phyloP scores from a whole-genome alignment of 1,284 basidiomycete species.

The Heterobasidion occidentale region DNA sequence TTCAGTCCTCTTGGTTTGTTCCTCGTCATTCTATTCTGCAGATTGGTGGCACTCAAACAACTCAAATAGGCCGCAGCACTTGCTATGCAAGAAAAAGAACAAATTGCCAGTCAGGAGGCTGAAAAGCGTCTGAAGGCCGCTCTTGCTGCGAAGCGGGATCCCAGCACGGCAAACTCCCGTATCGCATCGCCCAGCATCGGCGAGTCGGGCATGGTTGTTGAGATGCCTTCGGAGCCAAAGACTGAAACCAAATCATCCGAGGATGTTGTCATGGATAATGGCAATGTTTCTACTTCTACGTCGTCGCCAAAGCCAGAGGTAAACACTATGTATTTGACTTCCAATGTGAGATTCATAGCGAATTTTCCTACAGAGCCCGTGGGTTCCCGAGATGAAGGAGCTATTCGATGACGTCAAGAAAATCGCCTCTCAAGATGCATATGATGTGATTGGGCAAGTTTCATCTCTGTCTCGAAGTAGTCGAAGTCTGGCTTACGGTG shows the following conservation, averaged over 20 bases:
- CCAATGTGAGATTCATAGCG: not conserved
- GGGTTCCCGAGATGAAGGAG: slow-evolving; percentile 64
- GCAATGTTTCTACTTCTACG: slow-evolving; percentile 9
- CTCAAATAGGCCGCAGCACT: slow-evolving; percentile 42
- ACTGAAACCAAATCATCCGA: slow-evolving; percentile 27
- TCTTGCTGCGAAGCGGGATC: slow-evolving; percentile 67
- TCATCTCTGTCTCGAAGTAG: not conserved
- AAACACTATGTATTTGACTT: not conserved
- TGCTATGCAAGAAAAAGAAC: slow-evolving; percentile 55
- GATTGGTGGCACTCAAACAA: not conserved
- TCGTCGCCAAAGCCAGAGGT: slow-evolving; percentile 16
- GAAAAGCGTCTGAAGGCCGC: slow-evolving; percentile 73
- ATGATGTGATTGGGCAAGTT: slow-evolving; percentile 65
- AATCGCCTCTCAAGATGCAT: slow-evolving; percentile 57
- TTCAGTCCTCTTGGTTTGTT: slow-evolving; percentile 49
- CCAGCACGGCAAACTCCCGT: slow-evolving; percentile 44
- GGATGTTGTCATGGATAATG: slow-evolving; percentile 43
- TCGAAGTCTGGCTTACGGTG: slow-evolving; percentile 6
- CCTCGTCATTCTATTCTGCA: not conserved
- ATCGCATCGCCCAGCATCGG: slow-evolving; percentile 50
- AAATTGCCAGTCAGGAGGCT: slow-evolving; percentile 58
- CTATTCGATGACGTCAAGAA: slow-evolving; percentile 66
- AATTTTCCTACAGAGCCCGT: slow-evolving; percentile 45
- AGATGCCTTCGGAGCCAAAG: slow-evolving; percentile 27
- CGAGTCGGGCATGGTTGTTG: slow-evolving; percentile 19